These are phyloP conservation scores for Calonectria ilicicola DNA, from an alignment of 2,329 filamentous ascomycete species.

Conservation along the genomic window DNA sequence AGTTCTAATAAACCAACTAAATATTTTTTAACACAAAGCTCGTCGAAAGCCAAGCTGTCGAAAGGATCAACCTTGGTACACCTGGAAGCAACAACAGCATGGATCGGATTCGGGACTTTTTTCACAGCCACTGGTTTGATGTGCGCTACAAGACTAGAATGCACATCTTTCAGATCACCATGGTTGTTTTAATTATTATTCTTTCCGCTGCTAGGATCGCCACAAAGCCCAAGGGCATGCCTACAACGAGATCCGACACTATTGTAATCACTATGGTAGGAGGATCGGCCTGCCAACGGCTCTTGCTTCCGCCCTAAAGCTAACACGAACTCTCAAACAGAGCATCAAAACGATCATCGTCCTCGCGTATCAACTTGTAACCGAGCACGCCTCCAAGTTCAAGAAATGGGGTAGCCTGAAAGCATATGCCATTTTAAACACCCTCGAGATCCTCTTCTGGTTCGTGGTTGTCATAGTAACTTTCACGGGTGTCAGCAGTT, in stretches of 20 bases:
- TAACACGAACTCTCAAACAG: neutral
- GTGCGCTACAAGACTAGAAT: constrained; percentile 28
- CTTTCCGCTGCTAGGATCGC: constrained; percentile 27
- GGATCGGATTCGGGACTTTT: constrained; percentile 24
- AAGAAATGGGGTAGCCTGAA: constrained; percentile 38
- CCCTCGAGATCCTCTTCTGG: constrained; percentile 43
- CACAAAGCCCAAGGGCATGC: constrained; percentile 25
- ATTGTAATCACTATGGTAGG: constrained; percentile 36
- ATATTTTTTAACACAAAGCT: neutral
- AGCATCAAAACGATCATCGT: constrained; percentile 26
- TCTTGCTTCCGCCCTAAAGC: neutral
- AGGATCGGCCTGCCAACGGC: neutral
- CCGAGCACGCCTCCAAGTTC: constrained; percentile 42
- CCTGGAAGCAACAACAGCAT: neutral
- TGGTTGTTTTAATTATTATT: constrained; percentile 18
- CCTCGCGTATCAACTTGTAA: constrained; percentile 30
- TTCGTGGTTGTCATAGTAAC: constrained; percentile 40
- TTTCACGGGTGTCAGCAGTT: constrained; percentile 24
- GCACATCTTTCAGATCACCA: constrained; percentile 2
- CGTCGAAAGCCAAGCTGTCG: neutral
- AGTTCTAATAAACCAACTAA: neutral
- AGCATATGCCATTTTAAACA: constrained; percentile 39
- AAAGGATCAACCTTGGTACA: neutral
- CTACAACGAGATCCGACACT: constrained; percentile 28
- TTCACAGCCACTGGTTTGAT: constrained; percentile 28